Evolutionary conservation across 345 rosid species (phyloP).

Genomic region (Moricandia arvensis): DNA sequence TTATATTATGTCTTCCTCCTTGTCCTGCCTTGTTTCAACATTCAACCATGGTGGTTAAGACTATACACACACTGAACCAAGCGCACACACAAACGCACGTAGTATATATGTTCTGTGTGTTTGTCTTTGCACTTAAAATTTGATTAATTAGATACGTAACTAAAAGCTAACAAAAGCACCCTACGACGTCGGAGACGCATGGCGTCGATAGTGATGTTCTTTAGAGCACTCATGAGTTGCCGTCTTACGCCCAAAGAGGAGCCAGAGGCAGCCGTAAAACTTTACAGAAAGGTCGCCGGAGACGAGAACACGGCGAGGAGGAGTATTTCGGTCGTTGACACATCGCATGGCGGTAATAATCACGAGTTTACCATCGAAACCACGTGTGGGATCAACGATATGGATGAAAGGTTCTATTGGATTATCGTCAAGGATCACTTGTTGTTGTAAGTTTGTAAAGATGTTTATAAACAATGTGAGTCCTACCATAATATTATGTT

Average conservation of each 20-base stretch:
- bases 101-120: background rate
- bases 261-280: background rate
- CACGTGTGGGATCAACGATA: constrained; percentile 4
- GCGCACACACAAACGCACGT: constrained; percentile 15
- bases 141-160: constrained; percentile 2
- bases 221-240: constrained; percentile 36
- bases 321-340: background rate
- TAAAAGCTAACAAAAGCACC: constrained; percentile 4
- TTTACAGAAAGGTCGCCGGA: background rate
- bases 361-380: background rate
- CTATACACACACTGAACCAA: constrained; percentile 25
- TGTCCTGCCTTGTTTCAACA: constrained; percentile 3
- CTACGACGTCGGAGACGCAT: constrained; percentile 1
- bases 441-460: constrained; percentile 6
- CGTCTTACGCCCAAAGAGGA: constrained; percentile 33
- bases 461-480: background rate
- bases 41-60: constrained; percentile 34
- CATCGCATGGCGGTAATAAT: background rate
- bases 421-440: constrained; percentile 23
- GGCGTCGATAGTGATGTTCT: constrained; percentile 37
- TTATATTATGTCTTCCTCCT: background rate
- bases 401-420: constrained; percentile 24
- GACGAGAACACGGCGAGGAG: background rate
- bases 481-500: background rate
- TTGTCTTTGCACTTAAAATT: background rate